Base-by-base conservation (phyloP, 2,329 filamentous ascomycete genomes). In the Cryphonectria radicalis region DNA sequence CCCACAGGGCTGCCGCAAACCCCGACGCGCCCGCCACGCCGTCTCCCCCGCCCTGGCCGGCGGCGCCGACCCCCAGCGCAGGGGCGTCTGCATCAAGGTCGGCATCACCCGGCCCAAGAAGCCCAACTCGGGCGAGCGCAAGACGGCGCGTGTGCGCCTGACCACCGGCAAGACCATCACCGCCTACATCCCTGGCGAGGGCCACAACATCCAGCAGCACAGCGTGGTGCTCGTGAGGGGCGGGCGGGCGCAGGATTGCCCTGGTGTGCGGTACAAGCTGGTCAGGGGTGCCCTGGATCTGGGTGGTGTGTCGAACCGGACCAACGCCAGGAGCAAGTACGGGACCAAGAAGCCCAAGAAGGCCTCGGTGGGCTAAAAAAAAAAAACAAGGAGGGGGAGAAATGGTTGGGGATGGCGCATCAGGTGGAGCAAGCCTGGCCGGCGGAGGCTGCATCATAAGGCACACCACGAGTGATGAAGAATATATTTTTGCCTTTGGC, bases 191-290 rank as follows among this genome's bases (percentile, higher is more conserved):
- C 94, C 95, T 46, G 96, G 96, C 67, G 95, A 98, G 88, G 95
- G 96, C 65, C 96, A 99, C 84, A 99, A 98, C 82, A 95, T 98
- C 75, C 95, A 98, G 87, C 96, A 98, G 87, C 97, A 99, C 86
- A 97, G 93, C 77, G 96, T 99, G 63, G 96, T 99, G 70, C 86
- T 98, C 75, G 95, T 99, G n/a, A 88, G 96, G 75, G 96, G 96
- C 71, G 96, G 96, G 2, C 88, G 96, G 80, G 91, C 90, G 75
- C 96, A 98, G 88, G 96, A 99, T 90, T 99, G 96, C 85, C 96
- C 96, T 73, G 96, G 96, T 91, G 96, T 99, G 83, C 91, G 95
- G 79, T 99, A 99, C 81, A 94, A 97, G 82, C 85, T 98, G 78
- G 93, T 99, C 59, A 87, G 96, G 80, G 96, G 96, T 43, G 93